Base-by-base conservation (phyloP, 495 filamentous ascomycete species). In the Mytilinidion resinicola region DNA sequence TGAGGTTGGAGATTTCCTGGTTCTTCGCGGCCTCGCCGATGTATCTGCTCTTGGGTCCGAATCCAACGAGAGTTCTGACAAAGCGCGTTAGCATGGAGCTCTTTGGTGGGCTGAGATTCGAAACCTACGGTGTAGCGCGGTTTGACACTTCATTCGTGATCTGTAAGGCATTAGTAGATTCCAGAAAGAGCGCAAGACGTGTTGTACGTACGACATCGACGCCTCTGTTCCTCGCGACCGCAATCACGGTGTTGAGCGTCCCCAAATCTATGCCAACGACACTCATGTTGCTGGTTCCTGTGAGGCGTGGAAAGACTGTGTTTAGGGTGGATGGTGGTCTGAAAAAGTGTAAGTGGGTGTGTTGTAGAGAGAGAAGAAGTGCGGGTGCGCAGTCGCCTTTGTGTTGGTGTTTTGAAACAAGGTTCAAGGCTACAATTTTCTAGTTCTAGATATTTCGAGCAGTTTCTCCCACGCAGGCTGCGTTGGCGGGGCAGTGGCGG, bases 141-240 rank as follows among this genome's bases (percentile, higher is more conserved):
- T 99, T 97, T 57, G 93, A 99, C 66, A 97, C 93, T 76, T 99
- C 93, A 78, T 98, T 98, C 76, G 91, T 88, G 71, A 98, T 96
- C 90, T 95, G 68, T 56, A 39, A 15, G 20, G 21, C n/a, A 46
- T 52, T 66, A 20, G 37, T 5, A 39, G 19, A 17, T 33, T 2
- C 15, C 20, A 15, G n/a, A 39, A 34, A 33, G 42, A 34, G 11
- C 11, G 15, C 30, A n/a, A 41, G 14, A 37, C 39, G n/a, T n/a
- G 21, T 4, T 19, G 60, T 65, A 95, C 91, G 68, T 85, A 96
- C 92, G 74, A 99, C 95, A 81, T 99, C 93, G 72, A 98, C 95
- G 79, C 93, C 93, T 69, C 95, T 88, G 73, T 97, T 97, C 70
- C 92, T 80, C 64, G 93, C 92, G 73, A 97, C 93, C 70, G 93